phyloP scores from a whole-genome alignment of 1,139 yeast genomes.

The Schwanniomyces etchellsii region DNA sequence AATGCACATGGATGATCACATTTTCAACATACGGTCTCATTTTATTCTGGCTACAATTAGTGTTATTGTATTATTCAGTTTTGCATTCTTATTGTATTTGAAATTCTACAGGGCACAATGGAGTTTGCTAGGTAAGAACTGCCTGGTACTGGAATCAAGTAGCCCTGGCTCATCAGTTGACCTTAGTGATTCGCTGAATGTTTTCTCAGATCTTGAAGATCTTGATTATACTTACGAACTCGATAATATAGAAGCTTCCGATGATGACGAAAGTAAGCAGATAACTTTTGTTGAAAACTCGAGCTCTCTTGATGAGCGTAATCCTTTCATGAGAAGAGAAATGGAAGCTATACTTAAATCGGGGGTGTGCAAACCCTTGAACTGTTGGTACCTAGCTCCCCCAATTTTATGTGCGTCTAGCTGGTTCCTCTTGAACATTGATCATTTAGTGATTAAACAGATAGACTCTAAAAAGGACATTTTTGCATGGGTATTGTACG shows the following conservation, averaged over 20 bases:
- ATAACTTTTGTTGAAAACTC: neutral
- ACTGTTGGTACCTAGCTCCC: conserved; percentile 21
- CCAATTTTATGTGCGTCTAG: conserved; percentile 22
- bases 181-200: neutral
- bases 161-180: neutral
- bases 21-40: neutral
- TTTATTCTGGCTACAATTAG: neutral
- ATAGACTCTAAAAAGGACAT: conserved; percentile 37
- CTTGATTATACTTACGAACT: neutral
- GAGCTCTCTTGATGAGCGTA: too few species aligned
- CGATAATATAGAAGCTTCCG: neutral
- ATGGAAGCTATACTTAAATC: neutral
- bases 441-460: conserved; percentile 28
- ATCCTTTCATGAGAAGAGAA: neutral
- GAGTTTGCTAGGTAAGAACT: conserved; percentile 7
- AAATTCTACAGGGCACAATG: conserved; percentile 15
- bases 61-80: neutral
- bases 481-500: conserved; percentile 57
- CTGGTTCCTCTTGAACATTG: conserved; percentile 40
- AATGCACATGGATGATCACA: conserved; percentile 30
- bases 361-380: conserved; percentile 9
- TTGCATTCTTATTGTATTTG: neutral
- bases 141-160: too few species aligned
- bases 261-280: neutral
- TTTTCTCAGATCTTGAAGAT: neutral